Conservation (phyloP, 2,329 filamentous ascomycete genomes). For the Xylaria polymorpha region DNA sequence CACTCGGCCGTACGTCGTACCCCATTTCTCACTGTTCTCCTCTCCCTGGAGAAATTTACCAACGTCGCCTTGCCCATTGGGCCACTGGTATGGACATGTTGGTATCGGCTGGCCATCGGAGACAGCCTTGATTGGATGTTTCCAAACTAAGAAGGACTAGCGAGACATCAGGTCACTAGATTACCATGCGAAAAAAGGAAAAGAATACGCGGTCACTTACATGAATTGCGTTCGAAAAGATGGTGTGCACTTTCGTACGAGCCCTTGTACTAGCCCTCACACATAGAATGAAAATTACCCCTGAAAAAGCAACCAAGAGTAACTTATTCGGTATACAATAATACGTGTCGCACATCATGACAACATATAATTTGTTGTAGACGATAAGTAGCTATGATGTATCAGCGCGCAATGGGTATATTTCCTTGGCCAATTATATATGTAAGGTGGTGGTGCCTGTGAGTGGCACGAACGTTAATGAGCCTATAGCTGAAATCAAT, state of each 20-base stretch:
- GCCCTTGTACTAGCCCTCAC: not conserved
- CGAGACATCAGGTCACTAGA: not conserved
- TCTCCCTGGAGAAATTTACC: conserved; percentile 4
- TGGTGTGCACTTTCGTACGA: not conserved
- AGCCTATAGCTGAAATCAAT: not conserved
- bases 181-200: not conserved
- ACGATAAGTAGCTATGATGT: not conserved
- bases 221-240: not conserved
- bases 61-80: conserved; percentile 13
- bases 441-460: not conserved
- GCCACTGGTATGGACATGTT: conserved; percentile 11
- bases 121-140: not conserved
- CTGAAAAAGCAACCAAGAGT: not conserved
- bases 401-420: not conserved
- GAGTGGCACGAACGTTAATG: not conserved
- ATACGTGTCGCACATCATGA: not conserved
- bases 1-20: not conserved
- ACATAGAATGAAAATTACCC: not conserved
- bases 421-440: not conserved
- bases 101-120: not conserved
- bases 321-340: not conserved
- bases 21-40: conserved; percentile 5
- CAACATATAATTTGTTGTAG: not conserved
- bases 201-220: not conserved
- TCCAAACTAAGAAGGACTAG: conserved; percentile 1